Conservation (phyloP, 129 eudicot genomes). For the Saussurea involucrata region DNA sequence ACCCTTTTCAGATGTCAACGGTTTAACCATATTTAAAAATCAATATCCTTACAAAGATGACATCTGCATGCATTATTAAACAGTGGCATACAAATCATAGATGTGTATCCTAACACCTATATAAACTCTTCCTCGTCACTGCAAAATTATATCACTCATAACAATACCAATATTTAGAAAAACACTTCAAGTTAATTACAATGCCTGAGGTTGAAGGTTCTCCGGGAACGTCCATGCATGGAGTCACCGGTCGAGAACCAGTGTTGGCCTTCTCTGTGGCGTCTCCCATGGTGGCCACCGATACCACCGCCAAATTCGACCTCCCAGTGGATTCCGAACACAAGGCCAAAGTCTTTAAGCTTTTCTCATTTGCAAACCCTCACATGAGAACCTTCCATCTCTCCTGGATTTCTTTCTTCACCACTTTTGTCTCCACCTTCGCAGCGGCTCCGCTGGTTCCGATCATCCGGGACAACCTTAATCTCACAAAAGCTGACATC, state of each 20-base stretch:
- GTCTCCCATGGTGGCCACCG: conserved; percentile 37
- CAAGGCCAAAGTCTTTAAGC: conserved; percentile 50
- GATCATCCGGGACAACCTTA: conserved; percentile 74
- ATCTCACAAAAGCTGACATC: conserved; percentile 55
- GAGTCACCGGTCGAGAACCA: conserved; percentile 47
- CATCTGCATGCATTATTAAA: background rate
- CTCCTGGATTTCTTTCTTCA: conserved; percentile 76
- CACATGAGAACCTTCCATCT: conserved; percentile 82
- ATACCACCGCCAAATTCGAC: conserved; percentile 43
- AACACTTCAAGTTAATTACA: background rate
- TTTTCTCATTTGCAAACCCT: conserved; percentile 55
- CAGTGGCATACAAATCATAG: background rate
- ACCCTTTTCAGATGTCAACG: conserved; percentile 8
- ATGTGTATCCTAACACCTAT: background rate
- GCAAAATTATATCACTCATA: background rate
- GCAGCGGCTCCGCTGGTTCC: conserved; percentile 92
- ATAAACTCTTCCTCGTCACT: background rate
- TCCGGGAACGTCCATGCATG: conserved; percentile 51
- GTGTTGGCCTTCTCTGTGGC: conserved; percentile 36
- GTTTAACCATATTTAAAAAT: background rate
- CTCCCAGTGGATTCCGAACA: conserved; percentile 63
- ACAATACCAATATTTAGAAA: background rate
- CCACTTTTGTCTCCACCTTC: conserved; percentile 71
- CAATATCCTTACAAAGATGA: background rate
- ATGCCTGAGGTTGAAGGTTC: conserved; percentile 41